phyloP scores from a whole-genome alignment of 1,284 basidiomycete species.

The Ustilago tritici region DNA sequence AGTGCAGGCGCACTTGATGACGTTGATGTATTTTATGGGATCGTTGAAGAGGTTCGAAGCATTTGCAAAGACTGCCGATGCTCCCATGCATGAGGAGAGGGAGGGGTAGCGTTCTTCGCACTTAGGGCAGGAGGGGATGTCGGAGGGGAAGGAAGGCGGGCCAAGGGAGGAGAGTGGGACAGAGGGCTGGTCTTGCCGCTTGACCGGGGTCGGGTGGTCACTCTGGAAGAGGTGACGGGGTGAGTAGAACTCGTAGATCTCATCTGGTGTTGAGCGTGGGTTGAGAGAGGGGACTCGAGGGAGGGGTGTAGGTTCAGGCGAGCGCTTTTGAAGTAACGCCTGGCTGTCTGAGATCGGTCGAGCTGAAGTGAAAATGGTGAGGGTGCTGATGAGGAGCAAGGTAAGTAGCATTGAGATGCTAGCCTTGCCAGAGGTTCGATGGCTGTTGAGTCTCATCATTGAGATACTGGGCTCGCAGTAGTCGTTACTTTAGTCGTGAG shows the following conservation, averaged over 20 bases:
- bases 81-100: conserved; percentile 58
- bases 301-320: conserved; percentile 30
- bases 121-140: conserved; percentile 55
- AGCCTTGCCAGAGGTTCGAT: not conserved
- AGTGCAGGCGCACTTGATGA: conserved; percentile 78
- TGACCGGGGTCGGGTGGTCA: not conserved
- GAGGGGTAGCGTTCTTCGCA: conserved; percentile 53
- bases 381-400: not conserved
- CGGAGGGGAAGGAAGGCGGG: conserved; percentile 52
- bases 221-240: conserved; percentile 17
- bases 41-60: conserved; percentile 58
- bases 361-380: not conserved
- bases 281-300: conserved; percentile 25
- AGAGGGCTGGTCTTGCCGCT: conserved; percentile 43
- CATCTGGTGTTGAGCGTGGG: conserved; percentile 44
- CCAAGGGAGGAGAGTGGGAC: conserved; percentile 49
- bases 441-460: not conserved
- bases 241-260: conserved; percentile 50
- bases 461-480: not conserved
- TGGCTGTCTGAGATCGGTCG: conserved; percentile 15
- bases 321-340: conserved; percentile 9
- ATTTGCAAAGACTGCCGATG: conserved; percentile 52
- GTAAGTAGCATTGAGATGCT: not conserved
- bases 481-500: conserved; percentile 1
- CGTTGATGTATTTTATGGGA: conserved; percentile 61